Evolutionary conservation across 768 basidiomycete genomes (phyloP), one percentile per base, ranked within the genome.

Genomic region (Tricholoma flavovirens): DNA sequence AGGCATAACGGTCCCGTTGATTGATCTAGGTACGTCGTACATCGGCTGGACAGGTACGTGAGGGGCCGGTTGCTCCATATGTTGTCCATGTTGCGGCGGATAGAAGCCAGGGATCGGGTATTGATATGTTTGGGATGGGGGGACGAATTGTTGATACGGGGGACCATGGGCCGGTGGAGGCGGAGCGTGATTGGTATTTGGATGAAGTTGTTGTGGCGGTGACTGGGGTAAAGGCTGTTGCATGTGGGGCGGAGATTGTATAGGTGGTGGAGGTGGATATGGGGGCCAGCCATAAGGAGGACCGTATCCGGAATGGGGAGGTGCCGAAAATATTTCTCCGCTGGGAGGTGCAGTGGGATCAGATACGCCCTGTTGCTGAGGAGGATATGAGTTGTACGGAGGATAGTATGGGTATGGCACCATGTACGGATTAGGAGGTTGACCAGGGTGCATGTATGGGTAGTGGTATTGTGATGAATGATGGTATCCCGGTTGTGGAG

Each of bases 391-490:
- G 58, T 74, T 70, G 46, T 71, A 71, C 6, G 65, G 66, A 1
- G 69, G 67, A 56, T 74, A 77, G 58, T 77, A 79, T 3, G 71
- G 71, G 54, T 76, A 73, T 21, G 71, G 73, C n/a, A 73, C 67
- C 50, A 74, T 70, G 57, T 74, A 73, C 22, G 75, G 68, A 57
- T 64, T 68, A 71, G 62, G 75, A 58, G 64, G 76, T 67, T 69
- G 75, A 49, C 57, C 69, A 43, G 77, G 77, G 48, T 77, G 75
- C 53, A 76, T 73, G 57, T 78, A 76, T 14, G 78, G 73, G 64
- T 83, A 85, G 38, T 73, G 66, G 67, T 82, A 85, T 56, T 77
- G 73, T 38, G 75, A 53, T 30, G 46, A n/a, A 55, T 79, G 77
- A 60, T 78, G 69, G 65, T 78, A 82, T 57, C 72, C 74, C 53